Percentiles rank a stretch among this genome's conserved stretches.
These are phyloP conservation scores for Madurella mycetomatis DNA, from an alignment of 2,329 filamentous ascomycete species.

Conservation along the genomic window DNA sequence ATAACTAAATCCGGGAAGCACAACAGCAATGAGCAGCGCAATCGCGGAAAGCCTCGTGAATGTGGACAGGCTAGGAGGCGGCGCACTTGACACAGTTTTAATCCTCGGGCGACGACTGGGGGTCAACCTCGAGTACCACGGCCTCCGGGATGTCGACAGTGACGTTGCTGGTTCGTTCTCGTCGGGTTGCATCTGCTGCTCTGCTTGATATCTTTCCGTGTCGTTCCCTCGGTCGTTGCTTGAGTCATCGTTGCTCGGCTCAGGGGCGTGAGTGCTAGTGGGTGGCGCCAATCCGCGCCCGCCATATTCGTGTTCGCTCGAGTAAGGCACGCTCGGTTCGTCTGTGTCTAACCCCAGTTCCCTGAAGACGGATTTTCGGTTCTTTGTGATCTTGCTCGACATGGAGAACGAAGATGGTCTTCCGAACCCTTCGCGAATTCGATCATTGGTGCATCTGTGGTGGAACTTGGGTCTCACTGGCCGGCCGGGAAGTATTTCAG, in stretches of 20 bases:
- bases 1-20: constrained; percentile 46
- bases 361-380: constrained; percentile 49
- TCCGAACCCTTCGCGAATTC: constrained; percentile 45
- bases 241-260: constrained; percentile 5
- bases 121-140: constrained; percentile 44
- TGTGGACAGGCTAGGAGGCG: constrained; percentile 38
- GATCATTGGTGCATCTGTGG: constrained; percentile 47
- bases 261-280: constrained; percentile 1
- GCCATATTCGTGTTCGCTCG: constrained; percentile 31
- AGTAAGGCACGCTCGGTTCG: constrained; percentile 21
- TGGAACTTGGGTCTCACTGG: constrained; percentile 45
- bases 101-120: constrained; percentile 39
- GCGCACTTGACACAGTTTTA: constrained; percentile 40
- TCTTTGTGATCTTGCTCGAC: constrained; percentile 44
- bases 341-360: constrained; percentile 44
- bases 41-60: constrained; percentile 45
- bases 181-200: constrained; percentile 2
- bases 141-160: constrained; percentile 20
- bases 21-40: constrained; percentile 46
- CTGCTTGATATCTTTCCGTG: not conserved
- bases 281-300: constrained; percentile 28
- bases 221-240: constrained; percentile 18
- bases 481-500: constrained; percentile 18
- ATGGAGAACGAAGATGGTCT: constrained; percentile 38
- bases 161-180: constrained; percentile 17